Evolutionary conservation across 2,329 filamentous ascomycete genomes (phyloP), one percentile per base, ranked within the genome.

Genomic region (Penicillium brevicompactum): DNA sequence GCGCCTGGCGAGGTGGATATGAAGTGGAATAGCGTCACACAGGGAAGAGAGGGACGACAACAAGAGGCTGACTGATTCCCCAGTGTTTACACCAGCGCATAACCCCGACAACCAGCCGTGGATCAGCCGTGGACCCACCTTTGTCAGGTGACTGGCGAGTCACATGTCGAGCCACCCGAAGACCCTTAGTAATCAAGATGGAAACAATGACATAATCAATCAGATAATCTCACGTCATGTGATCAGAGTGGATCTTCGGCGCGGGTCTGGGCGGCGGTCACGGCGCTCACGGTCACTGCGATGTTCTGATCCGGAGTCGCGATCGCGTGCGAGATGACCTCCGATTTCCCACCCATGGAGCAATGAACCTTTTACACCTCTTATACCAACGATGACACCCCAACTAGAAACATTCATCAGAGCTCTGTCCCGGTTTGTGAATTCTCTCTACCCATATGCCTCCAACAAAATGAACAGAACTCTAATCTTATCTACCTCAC

Each of bases 401-500:
- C 70, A 74, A 53, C 51, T 65, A 16, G 69, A 73, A 59, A 58
- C 69, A 43, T 74, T 79, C 52, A 61, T 74, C 37, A 73, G 63
- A 56, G 74, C 73, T 16, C 56, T 78, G 40, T 79, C 77, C 31
- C 75, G 75, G 76, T 78, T 72, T 53, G 54, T 63, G 18, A 34
- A 30, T 32, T 47, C 34, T 32, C 24, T 16, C 22, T n/a, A 27
- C 24, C 22, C 14, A n/a, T 8, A 50, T 48, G n/a, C 8, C 27
- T 21, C 45, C 21, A 18, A 40, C 11, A 27, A 16, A 14, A 40
- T 34, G 16, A 45, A 44, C 53, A 59, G 60, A 67, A 51, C 69
- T 67, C 55, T 51, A 54, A 51, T 84, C 55, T 51, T 53, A 51
- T 84, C 32, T 41, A 30, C 30, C 16, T 16, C 86, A 83, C 48